Evolutionary conservation across 352 stramenopile species (phyloP), one percentile per base, ranked within the genome.

Genomic region (Globisporangium rhizosaccharum): DNA sequence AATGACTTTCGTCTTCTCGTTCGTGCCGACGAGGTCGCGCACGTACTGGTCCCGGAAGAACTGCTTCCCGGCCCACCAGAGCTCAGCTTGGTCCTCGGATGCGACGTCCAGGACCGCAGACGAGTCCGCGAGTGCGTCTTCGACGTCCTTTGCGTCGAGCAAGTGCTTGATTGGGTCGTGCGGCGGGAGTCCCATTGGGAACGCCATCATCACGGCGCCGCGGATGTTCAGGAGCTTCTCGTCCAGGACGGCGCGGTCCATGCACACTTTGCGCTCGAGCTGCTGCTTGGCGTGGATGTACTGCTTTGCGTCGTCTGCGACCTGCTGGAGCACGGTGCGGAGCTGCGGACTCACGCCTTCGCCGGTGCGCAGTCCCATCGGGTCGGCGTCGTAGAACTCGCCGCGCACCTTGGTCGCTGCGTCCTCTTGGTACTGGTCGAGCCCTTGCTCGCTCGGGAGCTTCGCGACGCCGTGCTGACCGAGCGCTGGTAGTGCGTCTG

Each of bases 21-120:
- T 99, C 65, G 90, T 94, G 7, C 96, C 96, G 17, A 97, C 76
- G 37, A 97, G 77, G 65, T 98, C 94, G 46, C 80, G 74, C 51
- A 95, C 85, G 37, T 76, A 66, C 68, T 98, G 81, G 56, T 96
- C 91, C 15, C 91, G 79, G 45, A 88, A 86, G 66, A 98, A 98
- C 72, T 98, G 90, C 63, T 98, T 98, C 7, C 92, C 94, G 3
- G 94, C 96, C 76, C 88, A 96, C 95, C 95, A 99, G n/a, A 99
- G 77, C 55, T 96, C 81, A 15, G 93, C 76, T 23, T 89, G 95
- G 36, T 90, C 79, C 23, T 90, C 74, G 18, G 94, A 72, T 37
- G 96, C 67, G 6, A 97, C 56, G 49, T 96, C 85, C 10, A 87
- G 68, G 51, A 80, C 87, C 23, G 81, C 85, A 20, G 85, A 77